A percentile compares a stretch with the other conserved stretches of the same genome.
phyloP scores from a whole-genome alignment of 345 rosid genomes.

The Gossypium mustelinum region DNA sequence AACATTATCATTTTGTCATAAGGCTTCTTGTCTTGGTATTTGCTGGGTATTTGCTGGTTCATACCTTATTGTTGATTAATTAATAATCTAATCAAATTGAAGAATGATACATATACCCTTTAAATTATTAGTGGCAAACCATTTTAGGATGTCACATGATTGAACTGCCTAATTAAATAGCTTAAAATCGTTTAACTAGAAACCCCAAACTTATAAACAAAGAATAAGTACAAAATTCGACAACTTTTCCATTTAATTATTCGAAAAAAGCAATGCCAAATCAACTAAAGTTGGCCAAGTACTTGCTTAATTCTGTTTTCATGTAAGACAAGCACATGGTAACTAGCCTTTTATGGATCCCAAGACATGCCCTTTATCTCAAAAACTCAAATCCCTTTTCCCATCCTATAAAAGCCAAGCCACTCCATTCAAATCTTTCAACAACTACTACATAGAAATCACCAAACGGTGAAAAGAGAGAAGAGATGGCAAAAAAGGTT shows the following conservation, averaged over 20 bases:
- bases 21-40: neutral
- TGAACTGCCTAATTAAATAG: neutral
- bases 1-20: neutral
- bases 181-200: neutral
- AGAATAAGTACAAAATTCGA: neutral
- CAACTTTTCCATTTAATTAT: too few relatives aligned
- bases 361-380: conserved; percentile 21
- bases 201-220: neutral
- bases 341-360: conserved; percentile 35
- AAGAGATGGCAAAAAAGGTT: conserved; percentile 45
- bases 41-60: conserved; percentile 1
- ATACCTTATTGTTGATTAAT: neutral
- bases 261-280: too few relatives aligned
- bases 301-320: conserved; percentile 19
- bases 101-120: neutral
- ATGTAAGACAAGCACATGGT: conserved; percentile 29
- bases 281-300: too few relatives aligned
- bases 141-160: neutral
- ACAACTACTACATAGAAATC: neutral
- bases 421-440: conserved; percentile 15
- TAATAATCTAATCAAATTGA: neutral
- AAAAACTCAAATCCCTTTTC: conserved; percentile 7
- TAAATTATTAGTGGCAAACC: neutral
- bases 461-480: neutral
- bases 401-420: conserved; percentile 33